phyloP scores from a whole-genome alignment of 2,329 filamentous ascomycete species.

The Alternaria dauci region DNA sequence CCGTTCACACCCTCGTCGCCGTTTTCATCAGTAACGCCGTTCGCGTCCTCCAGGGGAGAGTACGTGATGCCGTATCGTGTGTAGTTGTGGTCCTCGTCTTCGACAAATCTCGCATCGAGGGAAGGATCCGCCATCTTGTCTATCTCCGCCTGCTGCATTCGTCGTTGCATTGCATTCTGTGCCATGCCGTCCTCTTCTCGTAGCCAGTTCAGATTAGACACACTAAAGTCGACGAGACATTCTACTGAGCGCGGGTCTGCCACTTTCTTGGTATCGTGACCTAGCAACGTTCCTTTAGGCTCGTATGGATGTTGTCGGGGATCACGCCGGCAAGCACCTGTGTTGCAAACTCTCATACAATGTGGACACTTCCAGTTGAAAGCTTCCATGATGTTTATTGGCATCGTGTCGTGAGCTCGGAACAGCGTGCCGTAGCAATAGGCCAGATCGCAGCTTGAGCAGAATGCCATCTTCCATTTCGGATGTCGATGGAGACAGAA shows the following conservation, averaged over 20 bases:
- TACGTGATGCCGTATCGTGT: slow-evolving; percentile 54
- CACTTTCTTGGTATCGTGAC: slow-evolving; percentile 88
- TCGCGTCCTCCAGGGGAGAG: slow-evolving; percentile 46
- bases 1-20: slow-evolving; percentile 24
- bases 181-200: slow-evolving; percentile 60
- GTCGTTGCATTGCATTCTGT: slow-evolving; percentile 58
- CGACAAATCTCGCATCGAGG: slow-evolving; percentile 55
- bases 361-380: slow-evolving; percentile 88
- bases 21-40: slow-evolving; percentile 37
- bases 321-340: slow-evolving; percentile 76
- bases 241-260: slow-evolving; percentile 93
- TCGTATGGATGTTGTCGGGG: slow-evolving; percentile 78
- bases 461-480: slow-evolving; percentile 84
- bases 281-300: slow-evolving; percentile 85
- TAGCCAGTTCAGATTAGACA: slow-evolving; percentile 88
- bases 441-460: slow-evolving; percentile 75
- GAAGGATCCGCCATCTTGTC: slow-evolving; percentile 59
- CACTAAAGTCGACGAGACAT: slow-evolving; percentile 85
- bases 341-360: slow-evolving; percentile 87
- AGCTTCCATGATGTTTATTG: slow-evolving; percentile 80
- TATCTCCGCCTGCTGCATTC: slow-evolving; percentile 62
- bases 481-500: slow-evolving; percentile 83
- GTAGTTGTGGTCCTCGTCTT: slow-evolving; percentile 49
- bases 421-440: slow-evolving; percentile 97
- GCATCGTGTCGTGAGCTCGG: slow-evolving; percentile 89